phyloP scores from a whole-genome alignment of 805 yeast genomes.

The Wickerhamiella dianesei region DNA sequence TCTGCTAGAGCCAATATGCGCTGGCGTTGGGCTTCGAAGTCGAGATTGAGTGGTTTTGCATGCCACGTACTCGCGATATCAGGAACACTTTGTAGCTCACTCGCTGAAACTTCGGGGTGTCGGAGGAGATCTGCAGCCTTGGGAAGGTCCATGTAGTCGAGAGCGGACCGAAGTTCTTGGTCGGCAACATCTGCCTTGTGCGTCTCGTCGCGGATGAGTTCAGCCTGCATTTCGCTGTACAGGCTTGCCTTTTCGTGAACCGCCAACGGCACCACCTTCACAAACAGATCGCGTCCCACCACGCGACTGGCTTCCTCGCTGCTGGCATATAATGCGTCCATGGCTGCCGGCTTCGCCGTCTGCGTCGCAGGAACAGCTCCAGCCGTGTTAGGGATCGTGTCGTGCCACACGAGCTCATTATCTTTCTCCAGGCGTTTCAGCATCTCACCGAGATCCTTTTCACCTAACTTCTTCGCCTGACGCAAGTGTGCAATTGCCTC shows the following conservation, averaged over 20 bases:
- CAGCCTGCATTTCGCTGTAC: constrained; percentile 83
- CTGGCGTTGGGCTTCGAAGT: constrained; percentile 20
- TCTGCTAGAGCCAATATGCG: constrained; percentile 21
- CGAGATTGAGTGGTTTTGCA: constrained; percentile 6
- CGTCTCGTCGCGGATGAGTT: constrained; percentile 53
- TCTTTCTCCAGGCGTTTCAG: constrained; percentile 47
- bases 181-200: constrained; percentile 67
- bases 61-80: constrained; percentile 23
- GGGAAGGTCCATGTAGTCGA: constrained; percentile 72
- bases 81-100: constrained; percentile 30
- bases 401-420: constrained; percentile 83
- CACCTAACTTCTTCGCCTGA: constrained; percentile 28
- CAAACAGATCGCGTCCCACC: constrained; percentile 48
- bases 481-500: constrained; percentile 55
- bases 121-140: constrained; percentile 34
- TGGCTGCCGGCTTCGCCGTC: constrained; percentile 47
- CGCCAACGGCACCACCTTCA: constrained; percentile 67
- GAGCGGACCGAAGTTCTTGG: constrained; percentile 62
- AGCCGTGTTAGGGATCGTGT: constrained; percentile 39
- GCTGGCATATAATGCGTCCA: constrained; percentile 27
- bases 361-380: constrained; percentile 47
- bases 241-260: constrained; percentile 78
- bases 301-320: constrained; percentile 32
- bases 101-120: constrained; percentile 11
- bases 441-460: constrained; percentile 20